Evolutionary conservation across 805 yeast genomes (phyloP).

Genomic region (Sugiyamaella valdiviana): DNA sequence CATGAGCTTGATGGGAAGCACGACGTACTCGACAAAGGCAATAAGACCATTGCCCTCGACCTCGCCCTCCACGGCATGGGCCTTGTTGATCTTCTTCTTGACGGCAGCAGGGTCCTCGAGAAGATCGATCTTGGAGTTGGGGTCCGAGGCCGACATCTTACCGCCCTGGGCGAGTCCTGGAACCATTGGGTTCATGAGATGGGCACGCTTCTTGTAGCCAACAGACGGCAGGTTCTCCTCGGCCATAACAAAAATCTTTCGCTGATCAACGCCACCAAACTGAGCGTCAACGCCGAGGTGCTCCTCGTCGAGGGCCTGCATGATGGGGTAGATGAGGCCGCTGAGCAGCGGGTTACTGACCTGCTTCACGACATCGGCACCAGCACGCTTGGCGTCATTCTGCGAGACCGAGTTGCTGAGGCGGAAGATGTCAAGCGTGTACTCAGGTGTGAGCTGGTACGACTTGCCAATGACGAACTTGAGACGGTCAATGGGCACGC

Average conservation of each 20-base stretch:
- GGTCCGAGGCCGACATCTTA: slow-evolving; percentile 98
- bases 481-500: slow-evolving; percentile 87
- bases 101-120: slow-evolving; percentile 84
- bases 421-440: slow-evolving; percentile 84
- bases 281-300: slow-evolving; percentile 84
- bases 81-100: slow-evolving; percentile 84
- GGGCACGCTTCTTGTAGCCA: slow-evolving; percentile 97
- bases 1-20: slow-evolving; percentile 80
- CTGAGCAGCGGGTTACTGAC: slow-evolving; percentile 88
- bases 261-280: slow-evolving; percentile 98
- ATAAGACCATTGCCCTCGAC: slow-evolving; percentile 87
- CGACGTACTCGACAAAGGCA: slow-evolving; percentile 76
- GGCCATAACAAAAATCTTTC: slow-evolving; percentile 94
- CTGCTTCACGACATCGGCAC: slow-evolving; percentile 98
- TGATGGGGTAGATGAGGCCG: slow-evolving; percentile 93
- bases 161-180: slow-evolving; percentile 96
- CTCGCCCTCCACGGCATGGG: slow-evolving; percentile 93
- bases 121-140: slow-evolving; percentile 92
- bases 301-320: slow-evolving; percentile 98
- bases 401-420: slow-evolving; percentile 80
- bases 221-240: slow-evolving; percentile 83
- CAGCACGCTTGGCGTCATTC: slow-evolving; percentile 97
- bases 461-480: slow-evolving; percentile 80
- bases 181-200: slow-evolving; percentile 97
- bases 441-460: slow-evolving; percentile 74